These are phyloP conservation scores for Protomyces lactucae-debilis DNA, from an alignment of 1,139 yeast genomes.

Conservation along the genomic window DNA sequence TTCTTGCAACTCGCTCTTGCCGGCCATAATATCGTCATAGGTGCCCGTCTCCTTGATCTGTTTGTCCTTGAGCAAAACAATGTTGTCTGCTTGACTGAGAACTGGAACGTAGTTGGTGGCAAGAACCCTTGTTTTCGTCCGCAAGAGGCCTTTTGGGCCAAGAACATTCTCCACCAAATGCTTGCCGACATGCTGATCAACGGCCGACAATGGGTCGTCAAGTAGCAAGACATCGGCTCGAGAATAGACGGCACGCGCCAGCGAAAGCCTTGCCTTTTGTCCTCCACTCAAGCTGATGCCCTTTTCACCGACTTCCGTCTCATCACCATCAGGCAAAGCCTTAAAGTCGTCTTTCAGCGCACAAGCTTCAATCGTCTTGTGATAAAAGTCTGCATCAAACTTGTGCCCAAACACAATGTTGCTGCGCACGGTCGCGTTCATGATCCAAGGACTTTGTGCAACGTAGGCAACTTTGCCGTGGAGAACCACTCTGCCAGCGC, in stretches of 20 bases:
- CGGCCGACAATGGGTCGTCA: conserved; percentile 93
- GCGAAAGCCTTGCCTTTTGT: conserved; percentile 86
- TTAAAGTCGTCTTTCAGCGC: conserved; percentile 77
- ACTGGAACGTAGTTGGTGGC: conserved; percentile 90
- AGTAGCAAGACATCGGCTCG: conserved; percentile 85
- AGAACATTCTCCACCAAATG: conserved; percentile 74
- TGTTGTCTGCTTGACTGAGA: conserved; percentile 66
- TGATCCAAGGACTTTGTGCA: conserved; percentile 92
- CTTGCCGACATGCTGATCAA: conserved; percentile 89
- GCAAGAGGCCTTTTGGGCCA: conserved; percentile 75
- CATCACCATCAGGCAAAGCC: conserved; percentile 80
- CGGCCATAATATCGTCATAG: conserved; percentile 54
- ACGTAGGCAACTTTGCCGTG: conserved; percentile 86
- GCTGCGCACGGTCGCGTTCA: conserved; percentile 87
- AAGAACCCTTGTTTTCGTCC: conserved; percentile 68
- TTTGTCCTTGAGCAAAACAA: conserved; percentile 72
- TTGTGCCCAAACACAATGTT: conserved; percentile 86
- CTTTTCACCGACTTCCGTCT: conserved; percentile 91
- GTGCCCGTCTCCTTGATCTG: conserved; percentile 73
- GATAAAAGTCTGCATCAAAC: conserved; percentile 73
- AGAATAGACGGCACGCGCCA: conserved; percentile 93
- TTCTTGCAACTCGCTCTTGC: conserved; percentile 50
- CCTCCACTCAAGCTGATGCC: conserved; percentile 97
- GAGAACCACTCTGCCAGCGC: conserved; percentile 66
- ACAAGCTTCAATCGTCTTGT: conserved; percentile 78